phyloP scores from a whole-genome alignment of 1,139 yeast species.

The Pichia sp. region DNA sequence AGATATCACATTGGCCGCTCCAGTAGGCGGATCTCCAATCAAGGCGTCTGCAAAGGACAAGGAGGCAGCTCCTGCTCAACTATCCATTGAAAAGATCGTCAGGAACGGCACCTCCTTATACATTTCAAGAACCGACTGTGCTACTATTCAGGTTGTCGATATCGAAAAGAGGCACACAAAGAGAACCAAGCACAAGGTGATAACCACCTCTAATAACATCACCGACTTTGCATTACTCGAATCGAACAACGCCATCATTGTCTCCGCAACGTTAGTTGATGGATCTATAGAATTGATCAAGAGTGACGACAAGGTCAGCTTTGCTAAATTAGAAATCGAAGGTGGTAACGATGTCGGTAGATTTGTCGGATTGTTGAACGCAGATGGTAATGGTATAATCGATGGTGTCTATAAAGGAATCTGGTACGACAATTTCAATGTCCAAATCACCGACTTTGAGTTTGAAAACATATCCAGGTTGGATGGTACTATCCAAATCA shows the following conservation, averaged over 20 bases:
- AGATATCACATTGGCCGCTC: slow-evolving; percentile 7
- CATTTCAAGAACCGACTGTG: slow-evolving; percentile 5
- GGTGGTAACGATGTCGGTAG: slow-evolving; percentile 21
- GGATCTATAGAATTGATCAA: slow-evolving; percentile 37
- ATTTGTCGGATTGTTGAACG: slow-evolving; percentile 24
- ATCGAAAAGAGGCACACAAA: slow-evolving; percentile 1
- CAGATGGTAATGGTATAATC: slow-evolving; percentile 14
- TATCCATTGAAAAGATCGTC: slow-evolving; percentile 7
- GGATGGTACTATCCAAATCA: slow-evolving; percentile 15
- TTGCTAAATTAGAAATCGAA: slow-evolving; percentile 14
- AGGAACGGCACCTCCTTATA: slow-evolving; percentile 4
- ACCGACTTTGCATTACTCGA: slow-evolving; percentile 11
- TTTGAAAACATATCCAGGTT: slow-evolving; percentile 20
- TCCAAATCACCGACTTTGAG: slow-evolving; percentile 27
- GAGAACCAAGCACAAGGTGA: background rate
- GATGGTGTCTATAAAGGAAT: slow-evolving; percentile 29
- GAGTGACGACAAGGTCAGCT: background rate
- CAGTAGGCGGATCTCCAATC: background rate
- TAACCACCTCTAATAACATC: slow-evolving; percentile 3
- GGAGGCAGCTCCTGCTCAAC: background rate
- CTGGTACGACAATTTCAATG: slow-evolving; percentile 39
- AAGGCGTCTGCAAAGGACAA: background rate
- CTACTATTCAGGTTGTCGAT: slow-evolving; percentile 8
- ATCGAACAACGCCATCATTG: slow-evolving; percentile 4
- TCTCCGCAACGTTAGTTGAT: slow-evolving; percentile 33